Conservation (phyloP, 345 rosid species). For the Eucalyptus leucophloia region DNA sequence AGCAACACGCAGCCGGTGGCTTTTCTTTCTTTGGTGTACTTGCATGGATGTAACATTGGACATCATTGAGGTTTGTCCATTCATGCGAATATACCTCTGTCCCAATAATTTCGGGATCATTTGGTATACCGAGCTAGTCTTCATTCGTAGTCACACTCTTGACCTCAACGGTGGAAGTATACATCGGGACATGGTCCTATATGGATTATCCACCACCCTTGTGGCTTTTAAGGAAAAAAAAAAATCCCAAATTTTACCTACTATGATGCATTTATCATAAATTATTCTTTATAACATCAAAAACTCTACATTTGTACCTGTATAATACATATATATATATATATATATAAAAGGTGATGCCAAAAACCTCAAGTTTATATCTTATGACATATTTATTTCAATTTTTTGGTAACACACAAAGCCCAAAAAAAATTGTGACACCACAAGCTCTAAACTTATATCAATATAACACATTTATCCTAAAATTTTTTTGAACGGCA, state of each 20-base stretch:
- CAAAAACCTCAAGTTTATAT: too few species aligned
- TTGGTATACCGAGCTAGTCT: background rate
- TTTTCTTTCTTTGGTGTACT: background rate
- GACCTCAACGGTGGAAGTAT: background rate
- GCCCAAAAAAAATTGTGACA: too few species aligned
- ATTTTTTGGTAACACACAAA: too few species aligned
- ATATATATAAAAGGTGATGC: too few species aligned
- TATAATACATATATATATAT: too few species aligned
- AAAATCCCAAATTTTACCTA: too few species aligned
- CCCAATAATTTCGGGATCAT: background rate
- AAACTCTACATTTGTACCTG: too few species aligned
- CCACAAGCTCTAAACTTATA: too few species aligned
- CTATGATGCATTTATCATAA: too few species aligned
- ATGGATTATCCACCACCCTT: background rate
- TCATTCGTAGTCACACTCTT: background rate
- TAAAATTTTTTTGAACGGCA: rapidly evolving
- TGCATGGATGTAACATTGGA: background rate
- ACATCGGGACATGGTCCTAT: background rate
- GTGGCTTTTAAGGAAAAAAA: background rate
- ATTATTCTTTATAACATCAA: too few species aligned
- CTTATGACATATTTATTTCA: too few species aligned
- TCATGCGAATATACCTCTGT: background rate
- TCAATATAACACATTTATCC: too few species aligned
- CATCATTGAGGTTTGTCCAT: background rate
- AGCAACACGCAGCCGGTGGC: background rate